Conservation (phyloP, 176 grass and related monocot species). For the Tillandsia leiboldiana region DNA sequence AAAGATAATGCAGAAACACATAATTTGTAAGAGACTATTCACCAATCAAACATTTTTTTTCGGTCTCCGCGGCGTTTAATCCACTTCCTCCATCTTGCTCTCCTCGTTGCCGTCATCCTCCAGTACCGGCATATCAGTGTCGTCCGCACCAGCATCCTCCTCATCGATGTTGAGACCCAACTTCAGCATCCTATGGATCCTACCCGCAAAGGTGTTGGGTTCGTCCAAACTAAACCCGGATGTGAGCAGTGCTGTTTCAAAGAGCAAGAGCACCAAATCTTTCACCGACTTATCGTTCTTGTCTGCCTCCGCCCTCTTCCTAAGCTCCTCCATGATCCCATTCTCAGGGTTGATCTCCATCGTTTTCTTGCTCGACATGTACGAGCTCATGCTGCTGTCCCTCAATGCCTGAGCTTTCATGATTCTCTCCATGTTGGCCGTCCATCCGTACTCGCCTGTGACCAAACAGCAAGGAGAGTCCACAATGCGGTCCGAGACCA, state of each 20-base stretch:
- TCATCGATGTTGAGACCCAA: slow-evolving; percentile 39
- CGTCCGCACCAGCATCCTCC: slow-evolving; percentile 18
- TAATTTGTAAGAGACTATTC: not conserved
- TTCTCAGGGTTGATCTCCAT: slow-evolving; percentile 58
- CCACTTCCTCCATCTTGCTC: slow-evolving; percentile 52
- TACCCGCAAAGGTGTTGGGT: slow-evolving; percentile 34
- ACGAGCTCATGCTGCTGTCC: slow-evolving; percentile 26
- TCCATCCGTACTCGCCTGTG: slow-evolving; percentile 47
- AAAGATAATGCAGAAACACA: too few relatives aligned
- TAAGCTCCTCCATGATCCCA: slow-evolving; percentile 44
- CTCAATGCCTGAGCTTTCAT: slow-evolving; percentile 48
- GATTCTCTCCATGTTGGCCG: slow-evolving; percentile 50
- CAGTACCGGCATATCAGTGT: slow-evolving; percentile 28
- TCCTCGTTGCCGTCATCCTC: slow-evolving; percentile 34
- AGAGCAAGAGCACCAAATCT: slow-evolving; percentile 36
- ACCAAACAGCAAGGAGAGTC: slow-evolving; percentile 44
- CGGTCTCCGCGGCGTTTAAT: not conserved
- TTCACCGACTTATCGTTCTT: slow-evolving; percentile 55
- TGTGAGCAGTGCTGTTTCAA: slow-evolving; percentile 40
- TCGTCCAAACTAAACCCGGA: slow-evolving; percentile 45
- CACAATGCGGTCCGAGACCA: slow-evolving; percentile 34
- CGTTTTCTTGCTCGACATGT: slow-evolving; percentile 46
- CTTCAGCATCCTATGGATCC: slow-evolving; percentile 49
- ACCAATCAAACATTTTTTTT: too few relatives aligned
- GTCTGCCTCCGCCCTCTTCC: slow-evolving; percentile 37